Evolutionary conservation across 495 filamentous ascomycete species (phyloP).

Genomic region (Corynascus novoguineensis): DNA sequence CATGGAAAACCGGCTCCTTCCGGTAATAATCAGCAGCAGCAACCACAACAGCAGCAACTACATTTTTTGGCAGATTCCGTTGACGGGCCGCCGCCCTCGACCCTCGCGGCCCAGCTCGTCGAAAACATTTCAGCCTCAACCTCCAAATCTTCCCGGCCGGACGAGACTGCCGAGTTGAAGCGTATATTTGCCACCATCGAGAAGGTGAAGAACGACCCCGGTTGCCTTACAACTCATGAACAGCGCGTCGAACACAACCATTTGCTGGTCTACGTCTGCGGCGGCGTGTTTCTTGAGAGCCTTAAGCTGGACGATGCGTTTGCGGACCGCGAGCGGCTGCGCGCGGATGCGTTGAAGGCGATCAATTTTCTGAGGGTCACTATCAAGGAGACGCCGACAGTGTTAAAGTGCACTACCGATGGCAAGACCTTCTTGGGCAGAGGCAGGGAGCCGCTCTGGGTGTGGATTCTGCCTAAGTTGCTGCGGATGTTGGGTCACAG

Average conservation of each 20-base stretch:
- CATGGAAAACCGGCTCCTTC: constrained; percentile 17
- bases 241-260: constrained; percentile 69
- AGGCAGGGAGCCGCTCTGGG: constrained; percentile 59
- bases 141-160: constrained; percentile 32
- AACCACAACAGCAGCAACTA: neutral
- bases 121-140: constrained; percentile 46
- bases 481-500: constrained; percentile 50
- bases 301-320: constrained; percentile 59
- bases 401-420: constrained; percentile 51
- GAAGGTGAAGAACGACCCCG: constrained; percentile 37
- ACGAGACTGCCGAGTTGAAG: constrained; percentile 42
- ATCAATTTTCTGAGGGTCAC: constrained; percentile 57
- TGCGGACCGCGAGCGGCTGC: constrained; percentile 43
- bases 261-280: constrained; percentile 76
- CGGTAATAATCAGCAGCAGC: neutral
- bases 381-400: constrained; percentile 66
- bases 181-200: constrained; percentile 37
- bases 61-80: neutral
- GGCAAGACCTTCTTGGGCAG: constrained; percentile 38
- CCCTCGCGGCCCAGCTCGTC: constrained; percentile 62
- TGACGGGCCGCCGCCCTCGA: constrained; percentile 53
- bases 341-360: constrained; percentile 65
- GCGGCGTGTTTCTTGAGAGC: constrained; percentile 70
- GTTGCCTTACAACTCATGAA: constrained; percentile 43
- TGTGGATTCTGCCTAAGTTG: constrained; percentile 71